Conservation (phyloP, 2,329 filamentous ascomycete genomes). For the Phialemoniopsis sp. region DNA sequence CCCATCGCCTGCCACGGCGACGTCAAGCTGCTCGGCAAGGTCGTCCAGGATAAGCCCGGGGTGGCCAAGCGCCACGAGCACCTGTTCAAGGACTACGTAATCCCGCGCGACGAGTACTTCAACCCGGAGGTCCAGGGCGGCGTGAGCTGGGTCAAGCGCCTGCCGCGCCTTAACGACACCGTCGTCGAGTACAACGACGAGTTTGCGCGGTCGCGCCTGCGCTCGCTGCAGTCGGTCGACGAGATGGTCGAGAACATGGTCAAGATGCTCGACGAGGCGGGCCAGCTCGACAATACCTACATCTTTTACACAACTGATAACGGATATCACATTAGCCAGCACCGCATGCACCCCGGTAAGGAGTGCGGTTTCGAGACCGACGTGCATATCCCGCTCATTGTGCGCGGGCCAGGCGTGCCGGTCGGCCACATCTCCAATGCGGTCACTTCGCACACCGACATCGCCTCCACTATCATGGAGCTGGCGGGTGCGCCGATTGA, state of each 20-base stretch:
- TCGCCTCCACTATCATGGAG: conserved; percentile 54
- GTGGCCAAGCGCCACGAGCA: conserved; percentile 49
- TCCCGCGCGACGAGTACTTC: conserved; percentile 60
- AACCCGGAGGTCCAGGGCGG: conserved; percentile 50
- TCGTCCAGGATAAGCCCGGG: conserved; percentile 48
- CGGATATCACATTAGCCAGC: conserved; percentile 53
- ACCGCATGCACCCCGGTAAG: conserved; percentile 52
- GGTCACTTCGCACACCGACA: conserved; percentile 58
- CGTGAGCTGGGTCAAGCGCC: conserved; percentile 39
- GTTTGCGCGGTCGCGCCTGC: conserved; percentile 44
- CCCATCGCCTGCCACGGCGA: conserved; percentile 64
- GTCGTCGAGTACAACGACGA: conserved; percentile 28
- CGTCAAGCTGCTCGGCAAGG: conserved; percentile 20
- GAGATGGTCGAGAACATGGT: conserved; percentile 45
- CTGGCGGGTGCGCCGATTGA: conserved; percentile 36
- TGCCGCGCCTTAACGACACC: conserved; percentile 35
- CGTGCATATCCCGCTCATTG: conserved; percentile 52
- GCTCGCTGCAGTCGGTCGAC: conserved; percentile 47
- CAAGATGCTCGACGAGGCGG: conserved; percentile 34
- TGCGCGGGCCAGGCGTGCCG: conserved; percentile 52
- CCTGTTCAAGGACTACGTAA: conserved; percentile 54
- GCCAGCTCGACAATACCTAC: conserved; percentile 55
- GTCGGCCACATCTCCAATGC: conserved; percentile 30
- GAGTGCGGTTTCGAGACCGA: conserved; percentile 53
- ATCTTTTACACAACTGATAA: conserved; percentile 54